Evolutionary conservation across 2,329 filamentous ascomycete genomes (phyloP).

Genomic region (Emericellopsis cladophorae): DNA sequence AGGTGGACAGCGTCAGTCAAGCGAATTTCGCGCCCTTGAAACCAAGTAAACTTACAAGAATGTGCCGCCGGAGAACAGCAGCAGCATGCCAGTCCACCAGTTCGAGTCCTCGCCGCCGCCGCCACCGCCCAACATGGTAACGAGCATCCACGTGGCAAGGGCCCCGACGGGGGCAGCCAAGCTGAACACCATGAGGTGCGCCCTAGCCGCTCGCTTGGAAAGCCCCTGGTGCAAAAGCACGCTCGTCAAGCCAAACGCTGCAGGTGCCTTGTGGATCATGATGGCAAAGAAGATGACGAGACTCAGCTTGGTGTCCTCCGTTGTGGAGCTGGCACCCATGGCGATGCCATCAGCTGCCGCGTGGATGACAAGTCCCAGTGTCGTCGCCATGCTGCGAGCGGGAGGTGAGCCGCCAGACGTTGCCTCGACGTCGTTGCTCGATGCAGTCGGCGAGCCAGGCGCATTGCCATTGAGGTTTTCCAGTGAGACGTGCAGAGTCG

Average conservation of each 20-base stretch:
- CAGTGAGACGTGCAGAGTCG: slow-evolving; percentile 76
- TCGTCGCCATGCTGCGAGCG: slow-evolving; percentile 63
- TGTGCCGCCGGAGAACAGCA: slow-evolving; percentile 92
- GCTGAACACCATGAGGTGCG: slow-evolving; percentile 83
- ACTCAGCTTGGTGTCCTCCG: slow-evolving; percentile 60
- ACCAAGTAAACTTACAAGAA: slow-evolving; percentile 59
- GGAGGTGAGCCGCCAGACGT: slow-evolving; percentile 44
- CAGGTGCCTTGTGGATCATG: slow-evolving; percentile 94
- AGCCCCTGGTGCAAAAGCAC: slow-evolving; percentile 83
- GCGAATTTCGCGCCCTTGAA: background rate
- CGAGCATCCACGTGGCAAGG: slow-evolving; percentile 67
- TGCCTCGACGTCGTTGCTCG: slow-evolving; percentile 45
- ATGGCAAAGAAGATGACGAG: slow-evolving; percentile 93
- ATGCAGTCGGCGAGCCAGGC: slow-evolving; percentile 31
- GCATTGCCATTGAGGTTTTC: slow-evolving; percentile 51
- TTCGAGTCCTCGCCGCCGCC: slow-evolving; percentile 32
- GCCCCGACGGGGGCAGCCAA: slow-evolving; percentile 82
- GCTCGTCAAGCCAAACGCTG: slow-evolving; percentile 87
- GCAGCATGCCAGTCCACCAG: slow-evolving; percentile 85
- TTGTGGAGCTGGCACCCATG: slow-evolving; percentile 77
- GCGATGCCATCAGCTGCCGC: slow-evolving; percentile 92
- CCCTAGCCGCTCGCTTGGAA: slow-evolving; percentile 71
- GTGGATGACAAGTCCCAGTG: slow-evolving; percentile 89
- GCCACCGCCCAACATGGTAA: slow-evolving; percentile 58
- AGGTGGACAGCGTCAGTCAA: background rate